Conservation (phyloP, 306 rosid genomes). For the Acmispon strigosus region DNA sequence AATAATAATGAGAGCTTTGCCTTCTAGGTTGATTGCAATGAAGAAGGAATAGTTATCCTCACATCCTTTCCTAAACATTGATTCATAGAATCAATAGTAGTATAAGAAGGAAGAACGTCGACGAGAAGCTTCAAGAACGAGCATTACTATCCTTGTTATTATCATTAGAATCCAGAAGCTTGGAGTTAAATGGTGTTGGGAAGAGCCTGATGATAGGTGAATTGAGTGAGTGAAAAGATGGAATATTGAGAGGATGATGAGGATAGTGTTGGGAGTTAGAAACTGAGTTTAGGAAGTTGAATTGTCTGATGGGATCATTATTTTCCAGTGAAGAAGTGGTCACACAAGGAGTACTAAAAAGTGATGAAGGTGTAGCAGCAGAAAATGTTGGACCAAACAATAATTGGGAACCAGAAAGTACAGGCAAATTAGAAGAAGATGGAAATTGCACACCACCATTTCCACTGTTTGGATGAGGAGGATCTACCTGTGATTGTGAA, state of each 20-base stretch:
- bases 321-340: constrained; percentile 23
- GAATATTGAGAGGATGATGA: constrained; percentile 29
- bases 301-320: constrained; percentile 32
- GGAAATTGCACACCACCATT: constrained; percentile 16
- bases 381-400: constrained; percentile 38
- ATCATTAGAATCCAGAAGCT: constrained; percentile 30
- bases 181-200: constrained; percentile 33
- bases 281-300: constrained; percentile 38
- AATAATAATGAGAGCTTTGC: not conserved
- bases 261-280: constrained; percentile 31
- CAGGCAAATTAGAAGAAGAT: constrained; percentile 20
- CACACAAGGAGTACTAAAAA: constrained; percentile 42
- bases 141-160: not conserved
- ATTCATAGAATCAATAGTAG: not conserved
- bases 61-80: no score
- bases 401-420: constrained; percentile 30
- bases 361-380: constrained; percentile 24
- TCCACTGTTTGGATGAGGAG: constrained; percentile 22
- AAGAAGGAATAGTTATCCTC: not conserved
- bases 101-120: not conserved
- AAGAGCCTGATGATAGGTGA: constrained; percentile 40
- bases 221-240: constrained; percentile 34
- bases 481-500: constrained; percentile 23
- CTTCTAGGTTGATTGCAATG: not conserved
- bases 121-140: constrained; percentile 20